phyloP scores from a whole-genome alignment of 2,329 filamentous ascomycete species.

The Talaromyces atroroseus region DNA sequence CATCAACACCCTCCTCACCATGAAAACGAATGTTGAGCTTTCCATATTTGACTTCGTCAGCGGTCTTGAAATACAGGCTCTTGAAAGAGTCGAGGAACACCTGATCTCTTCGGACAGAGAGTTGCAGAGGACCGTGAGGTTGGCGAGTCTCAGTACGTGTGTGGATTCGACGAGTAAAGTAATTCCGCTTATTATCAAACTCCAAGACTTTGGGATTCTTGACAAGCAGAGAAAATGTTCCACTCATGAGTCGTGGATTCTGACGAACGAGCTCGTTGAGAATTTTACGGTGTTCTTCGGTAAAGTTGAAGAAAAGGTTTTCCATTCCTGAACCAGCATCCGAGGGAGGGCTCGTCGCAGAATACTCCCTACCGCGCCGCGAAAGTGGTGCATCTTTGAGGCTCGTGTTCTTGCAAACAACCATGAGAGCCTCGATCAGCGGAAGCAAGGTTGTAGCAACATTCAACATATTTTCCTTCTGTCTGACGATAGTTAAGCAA shows the following conservation, averaged over 20 bases:
- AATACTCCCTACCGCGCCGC: conserved; percentile 59
- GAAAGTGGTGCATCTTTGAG: conserved; percentile 59
- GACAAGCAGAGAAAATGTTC: conserved; percentile 89
- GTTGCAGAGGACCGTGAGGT: conserved; percentile 70
- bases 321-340: conserved; percentile 65
- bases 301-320: conserved; percentile 92
- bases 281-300: conserved; percentile 94
- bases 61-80: conserved; percentile 93
- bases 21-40: conserved; percentile 98
- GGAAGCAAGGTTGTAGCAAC: conserved; percentile 93
- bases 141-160: conserved; percentile 66
- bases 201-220: conserved; percentile 99
- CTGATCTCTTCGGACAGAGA: conserved; percentile 85
- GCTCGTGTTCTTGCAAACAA: conserved; percentile 96
- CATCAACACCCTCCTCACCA: conserved; percentile 95
- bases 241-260: conserved; percentile 97
- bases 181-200: conserved; percentile 99
- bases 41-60: conserved; percentile 97
- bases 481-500: conserved; percentile 79
- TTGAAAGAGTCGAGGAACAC: conserved; percentile 99
- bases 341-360: conserved; percentile 68
- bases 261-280: conserved; percentile 95
- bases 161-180: conserved; percentile 93
- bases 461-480: conserved; percentile 92
- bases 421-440: conserved; percentile 94